Base-by-base conservation (phyloP, 106 monocot species). In the Dendrobium nobile region DNA sequence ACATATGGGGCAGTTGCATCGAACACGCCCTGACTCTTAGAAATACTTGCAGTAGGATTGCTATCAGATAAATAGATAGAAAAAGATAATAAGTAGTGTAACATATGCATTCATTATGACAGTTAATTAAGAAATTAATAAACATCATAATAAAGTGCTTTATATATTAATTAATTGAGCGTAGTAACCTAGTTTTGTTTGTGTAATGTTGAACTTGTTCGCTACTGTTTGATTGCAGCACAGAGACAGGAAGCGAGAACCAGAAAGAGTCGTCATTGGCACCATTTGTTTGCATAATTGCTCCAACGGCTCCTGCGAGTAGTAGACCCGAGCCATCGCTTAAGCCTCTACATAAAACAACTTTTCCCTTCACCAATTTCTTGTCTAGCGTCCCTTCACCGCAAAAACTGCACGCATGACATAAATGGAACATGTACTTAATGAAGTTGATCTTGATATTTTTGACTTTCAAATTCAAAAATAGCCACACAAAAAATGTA, bases 41-140 rank as follows among this genome's bases (percentile, higher is more conserved):
- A 18, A 27, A 86, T 80, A 15, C 19, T 86, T 41, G 83, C 82
- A 15, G 70, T 83, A 72, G 86, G 79, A 70, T 82, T 41, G 15
- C 83, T 86, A 7, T 70, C 5, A 70, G 0, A 51, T 4, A 64
- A 0, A 64, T n/a, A n/a, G 9, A 9, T 2, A 26, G 24, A 15
- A 0, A 8, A 2, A 20, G 5, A 64, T 7, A 6, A 64, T n/a
- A 0, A 20, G 0, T 8, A 26, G 37, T 37, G 37, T 0, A 2
- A 33, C 33, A 33, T 33, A 33, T 33, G 33, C 33, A 33, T 33
- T 33, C 33, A 33, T 33, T 37, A 10, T 47, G 47, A 13, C 13
- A 64, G 7, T 24, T n/a, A 24, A 22, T 61, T 61, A 22, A 26
- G 64, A n/a, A 26, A n/a, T 0, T 64, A 22, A 5, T 26, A 64